Conservation (phyloP, 129 eudicot genomes). For the Chrysanthemum seticuspe region DNA sequence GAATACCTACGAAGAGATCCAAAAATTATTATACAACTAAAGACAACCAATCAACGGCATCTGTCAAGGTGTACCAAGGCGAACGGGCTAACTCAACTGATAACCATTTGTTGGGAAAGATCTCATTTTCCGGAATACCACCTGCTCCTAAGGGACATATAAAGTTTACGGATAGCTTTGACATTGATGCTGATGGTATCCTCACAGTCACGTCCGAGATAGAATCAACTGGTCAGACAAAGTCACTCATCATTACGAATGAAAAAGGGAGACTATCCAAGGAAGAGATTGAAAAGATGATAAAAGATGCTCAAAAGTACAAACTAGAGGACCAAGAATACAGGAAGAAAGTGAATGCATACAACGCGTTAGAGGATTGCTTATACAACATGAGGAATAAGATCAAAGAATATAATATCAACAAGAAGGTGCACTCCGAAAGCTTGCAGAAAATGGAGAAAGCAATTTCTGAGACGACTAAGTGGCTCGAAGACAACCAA, state of each 20-base stretch:
- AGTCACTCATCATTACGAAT: constrained; percentile 12
- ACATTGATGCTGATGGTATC: constrained; percentile 21
- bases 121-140: constrained; percentile 9
- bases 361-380: constrained; percentile 24
- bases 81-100: constrained; percentile 11
- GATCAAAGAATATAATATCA: background rate
- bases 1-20: background rate
- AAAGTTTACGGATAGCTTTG: background rate
- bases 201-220: constrained; percentile 27
- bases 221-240: constrained; percentile 7
- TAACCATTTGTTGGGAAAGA: constrained; percentile 21
- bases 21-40: background rate
- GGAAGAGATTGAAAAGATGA: constrained; percentile 17
- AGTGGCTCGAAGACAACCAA: constrained; percentile 21
- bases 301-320: constrained; percentile 10
- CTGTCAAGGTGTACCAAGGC: constrained; percentile 22
- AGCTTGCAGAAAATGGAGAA: constrained; percentile 18
- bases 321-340: constrained; percentile 14
- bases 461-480: background rate
- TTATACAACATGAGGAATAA: constrained; percentile 8
- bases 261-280: constrained; percentile 8
- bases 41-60: constrained; percentile 2
- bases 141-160: constrained; percentile 18
- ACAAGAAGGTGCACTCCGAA: background rate
- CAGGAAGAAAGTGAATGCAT: constrained; percentile 15